Evolutionary conservation across 2,329 filamentous ascomycete genomes (phyloP), one percentile per base, ranked within the genome.

Genomic region (Fusarium sp.): DNA sequence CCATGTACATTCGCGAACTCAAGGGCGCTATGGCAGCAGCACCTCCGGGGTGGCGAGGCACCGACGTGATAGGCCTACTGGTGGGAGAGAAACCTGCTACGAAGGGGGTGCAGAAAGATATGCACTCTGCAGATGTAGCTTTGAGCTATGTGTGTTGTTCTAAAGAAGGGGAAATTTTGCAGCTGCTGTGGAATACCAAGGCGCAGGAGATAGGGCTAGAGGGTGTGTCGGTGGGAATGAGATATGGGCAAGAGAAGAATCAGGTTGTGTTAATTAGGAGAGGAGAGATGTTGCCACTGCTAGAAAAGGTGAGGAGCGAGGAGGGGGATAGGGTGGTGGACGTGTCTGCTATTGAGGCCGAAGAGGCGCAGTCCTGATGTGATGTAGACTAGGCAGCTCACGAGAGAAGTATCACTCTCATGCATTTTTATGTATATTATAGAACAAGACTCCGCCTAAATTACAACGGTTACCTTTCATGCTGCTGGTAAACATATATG

Each of bases 21-120:
- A 91, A 93, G 74, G 95, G 95, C 5, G 88, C 93, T 0, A 91
- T 96, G 73, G 84, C 84, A 2, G 89, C 88, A 14, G 91, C 92
- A 9, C 94, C 93, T 2, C 80, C 85, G 0, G 90, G 90, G 1
- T 97, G 92, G 91, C 83, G 88, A 52, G 87, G 85, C 0, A 76
- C 82, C 3, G 84, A 85, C 15, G 88, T 91, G 8, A 76, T 97
- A 33, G 94, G 88, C 0, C 74, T 97, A 17, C 78, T 97, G 53
- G 90, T 91, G 23, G 86, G 88, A 5, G 88, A 90, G 66, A 83
- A 85, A 63, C 83, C 88, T 52, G 91, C 93, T 31, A 97, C 94
- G 0, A 91, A 88, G 73, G 95, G 94, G 2, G 88, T 96, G 5
- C 82, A 92, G 58, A 89, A 93, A 46, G 88, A 92, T 23, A 74